Base-by-base conservation (phyloP, 306 rosid genomes). In the Hippophae tibetana region DNA sequence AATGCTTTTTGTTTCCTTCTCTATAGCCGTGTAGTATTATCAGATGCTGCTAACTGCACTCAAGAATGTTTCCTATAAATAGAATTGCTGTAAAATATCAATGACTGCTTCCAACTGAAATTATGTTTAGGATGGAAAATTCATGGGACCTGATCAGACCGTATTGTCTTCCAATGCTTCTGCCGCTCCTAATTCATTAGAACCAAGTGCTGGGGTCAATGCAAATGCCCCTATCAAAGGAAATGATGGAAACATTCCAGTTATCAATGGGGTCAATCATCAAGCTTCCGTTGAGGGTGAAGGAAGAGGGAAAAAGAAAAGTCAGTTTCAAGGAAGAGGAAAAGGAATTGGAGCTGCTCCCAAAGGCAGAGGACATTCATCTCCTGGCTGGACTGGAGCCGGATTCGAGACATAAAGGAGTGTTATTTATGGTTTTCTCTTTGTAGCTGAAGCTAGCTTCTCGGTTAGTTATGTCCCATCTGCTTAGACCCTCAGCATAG, bases 331-430 rank as follows among this genome's bases (percentile, higher is more conserved):
- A 46, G 72, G 81, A 53, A 84, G 83, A 78, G 98, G 95, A 72
- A 90, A 69, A 74, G 96, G 92, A 79, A 75, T 85, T 42, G 98
- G 95, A 53, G 96, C 83, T 10, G 81, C 76, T 74, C 69, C 90
- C 42, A 86, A 82, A 73, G 86, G 93, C 50, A 87, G 87, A 69
- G 77, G 77, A 78, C 52, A 90, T 73, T 65, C 82, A 8, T 78
- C 73, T 42, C 71, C 90, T 61, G 97, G 89, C 47, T 90, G 96
- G 94, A 87, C 94, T 38, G 97, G 96, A 38, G 77, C 97, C 47
- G 97, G 96, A 62, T 90, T 90, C 71, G 93, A 79, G 82, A 72
- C 71, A 46, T 48, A 78, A 72, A 54, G 74, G 41, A 12, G 41
- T 46, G n/a, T n/a, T 56, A 18, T 47, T 61, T 13, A 18, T 26